Conservation (phyloP, 306 rosid species). For the Potentilla sterilis region DNA sequence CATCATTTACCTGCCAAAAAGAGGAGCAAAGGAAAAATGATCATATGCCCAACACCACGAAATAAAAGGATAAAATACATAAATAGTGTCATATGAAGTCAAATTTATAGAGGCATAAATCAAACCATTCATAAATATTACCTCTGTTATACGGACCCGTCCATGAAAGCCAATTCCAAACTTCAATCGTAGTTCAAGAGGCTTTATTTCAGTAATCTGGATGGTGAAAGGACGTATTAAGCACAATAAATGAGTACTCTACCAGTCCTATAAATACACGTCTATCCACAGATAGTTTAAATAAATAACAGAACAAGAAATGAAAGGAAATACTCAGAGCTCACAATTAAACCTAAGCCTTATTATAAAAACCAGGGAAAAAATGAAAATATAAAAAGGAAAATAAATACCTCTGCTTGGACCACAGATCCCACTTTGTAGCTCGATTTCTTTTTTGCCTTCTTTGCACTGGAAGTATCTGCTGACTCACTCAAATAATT, state of each 20-base stretch:
- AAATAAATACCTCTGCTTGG: slow-evolving; percentile 76
- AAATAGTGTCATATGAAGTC: slow-evolving; percentile 6
- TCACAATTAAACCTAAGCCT: background rate
- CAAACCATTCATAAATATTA: slow-evolving; percentile 20
- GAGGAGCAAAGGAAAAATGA: background rate
- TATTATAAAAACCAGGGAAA: background rate
- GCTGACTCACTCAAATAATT: slow-evolving; percentile 37
- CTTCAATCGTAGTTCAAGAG: slow-evolving; percentile 76
- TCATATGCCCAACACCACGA: slow-evolving; percentile 18
- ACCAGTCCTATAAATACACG: background rate
- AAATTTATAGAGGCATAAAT: background rate
- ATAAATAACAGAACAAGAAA: slow-evolving; percentile 6
- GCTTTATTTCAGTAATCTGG: slow-evolving; percentile 78
- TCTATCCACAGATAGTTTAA: background rate
- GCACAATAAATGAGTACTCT: slow-evolving; percentile 21
- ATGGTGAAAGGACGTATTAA: slow-evolving; percentile 17
- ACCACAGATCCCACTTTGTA: slow-evolving; percentile 77
- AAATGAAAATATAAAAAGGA: background rate
- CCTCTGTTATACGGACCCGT: slow-evolving; percentile 88
- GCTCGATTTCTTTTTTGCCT: slow-evolving; percentile 66
- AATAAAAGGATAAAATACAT: background rate
- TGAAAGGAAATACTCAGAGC: slow-evolving; percentile 8
- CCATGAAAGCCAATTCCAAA: slow-evolving; percentile 78
- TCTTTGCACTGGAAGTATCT: slow-evolving; percentile 65
- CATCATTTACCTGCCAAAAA: slow-evolving; percentile 58